Base-by-base conservation (phyloP, 2,329 filamentous ascomycete species). In the Stagonosporopsis chrysanthemi region DNA sequence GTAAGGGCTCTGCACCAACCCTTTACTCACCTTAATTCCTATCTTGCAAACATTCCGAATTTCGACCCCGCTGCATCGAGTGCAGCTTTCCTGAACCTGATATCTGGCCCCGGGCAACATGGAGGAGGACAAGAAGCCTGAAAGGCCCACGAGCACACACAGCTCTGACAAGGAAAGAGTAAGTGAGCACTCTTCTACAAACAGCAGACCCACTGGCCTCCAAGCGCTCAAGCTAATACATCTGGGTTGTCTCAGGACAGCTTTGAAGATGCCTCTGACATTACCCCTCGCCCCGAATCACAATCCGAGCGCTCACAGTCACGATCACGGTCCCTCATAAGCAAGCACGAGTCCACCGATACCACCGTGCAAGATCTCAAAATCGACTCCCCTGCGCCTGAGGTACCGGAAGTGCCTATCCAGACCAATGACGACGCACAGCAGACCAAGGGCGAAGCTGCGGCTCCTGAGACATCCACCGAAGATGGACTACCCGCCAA, bases 231-330 rank as follows among this genome's bases (percentile, higher is more conserved):
- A 47, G 56, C 65, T 69, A 48, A 68, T 49, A 24, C 12, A 23
- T 23, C 19, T 50, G 53, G 55, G 58, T 40, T 50, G 49, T 49
- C 49, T 48, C 73, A 91, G 88, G 89, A 93, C 69, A 85, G 85
- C 15, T 96, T 96, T 71, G 91, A 96, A 79, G 92, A 97, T 81
- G 92, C 86, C 66, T 80, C 86, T 66, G 89, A 91, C 75, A 85
- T 82, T 58, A 75, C 70, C 54, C 69, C 74, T 60, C 72, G 71
- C 52, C 74, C 74, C 46, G 65, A 69, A 70, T 81, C 75, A 62
- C 74, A 65, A 60, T 72, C 65, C 85, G 67, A 72, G 48, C 63
- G 66, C 55, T 71, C 63, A 48, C 65, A 40, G 51, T 64, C 70
- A 52, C 68, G 70, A 46, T 70, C 75, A 49, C 85, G 89, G 59